These are phyloP conservation scores for Lunasporangiospora selenospora DNA, from an alignment of 192 early-diverging fungal species.

Conservation along the genomic window DNA sequence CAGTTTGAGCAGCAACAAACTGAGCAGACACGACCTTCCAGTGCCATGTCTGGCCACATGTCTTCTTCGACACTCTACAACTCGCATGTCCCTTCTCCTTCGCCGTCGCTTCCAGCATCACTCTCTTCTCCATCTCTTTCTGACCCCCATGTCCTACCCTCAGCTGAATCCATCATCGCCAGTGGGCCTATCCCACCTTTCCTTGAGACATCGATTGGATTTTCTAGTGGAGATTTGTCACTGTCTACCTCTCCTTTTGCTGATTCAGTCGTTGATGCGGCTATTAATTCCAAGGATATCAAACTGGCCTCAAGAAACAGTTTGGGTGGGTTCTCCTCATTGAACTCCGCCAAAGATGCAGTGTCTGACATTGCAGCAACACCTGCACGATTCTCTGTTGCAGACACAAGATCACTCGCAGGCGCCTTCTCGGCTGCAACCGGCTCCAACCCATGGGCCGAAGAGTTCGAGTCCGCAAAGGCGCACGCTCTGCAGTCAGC, in stretches of 20 bases:
- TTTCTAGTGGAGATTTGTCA: constrained; percentile 20
- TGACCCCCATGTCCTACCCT: constrained; percentile 18
- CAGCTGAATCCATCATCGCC: constrained; percentile 4
- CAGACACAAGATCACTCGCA: constrained; percentile 30
- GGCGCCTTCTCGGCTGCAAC: constrained; percentile 8
- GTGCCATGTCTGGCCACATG: constrained; percentile 38
- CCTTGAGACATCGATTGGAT: constrained; percentile 5
- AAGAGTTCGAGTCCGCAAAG: constrained; percentile 30
- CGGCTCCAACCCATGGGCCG: constrained; percentile 36
- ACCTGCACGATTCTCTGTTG: constrained; percentile 33
- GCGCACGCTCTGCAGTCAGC: constrained; percentile 5
- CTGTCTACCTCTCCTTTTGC: no score
- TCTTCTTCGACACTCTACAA: constrained; percentile 26
- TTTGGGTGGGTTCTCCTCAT: constrained; percentile 15
- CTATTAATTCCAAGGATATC: constrained; percentile 13
- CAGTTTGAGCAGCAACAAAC: constrained; percentile 52
- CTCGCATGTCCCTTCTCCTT: constrained; percentile 27
- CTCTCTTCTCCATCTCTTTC: constrained; percentile 26
- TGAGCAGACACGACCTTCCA: constrained; percentile 39
- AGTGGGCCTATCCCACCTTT: constrained; percentile 25
- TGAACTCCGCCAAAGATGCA: not conserved
- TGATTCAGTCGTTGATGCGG: not conserved
- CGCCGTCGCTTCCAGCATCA: constrained; percentile 25
- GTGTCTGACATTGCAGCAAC: not conserved
- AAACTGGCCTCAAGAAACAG: constrained; percentile 38